These are phyloP conservation scores for Phalaenopsis equestris DNA, from an alignment of 106 monocot species.

Conservation along the genomic window DNA sequence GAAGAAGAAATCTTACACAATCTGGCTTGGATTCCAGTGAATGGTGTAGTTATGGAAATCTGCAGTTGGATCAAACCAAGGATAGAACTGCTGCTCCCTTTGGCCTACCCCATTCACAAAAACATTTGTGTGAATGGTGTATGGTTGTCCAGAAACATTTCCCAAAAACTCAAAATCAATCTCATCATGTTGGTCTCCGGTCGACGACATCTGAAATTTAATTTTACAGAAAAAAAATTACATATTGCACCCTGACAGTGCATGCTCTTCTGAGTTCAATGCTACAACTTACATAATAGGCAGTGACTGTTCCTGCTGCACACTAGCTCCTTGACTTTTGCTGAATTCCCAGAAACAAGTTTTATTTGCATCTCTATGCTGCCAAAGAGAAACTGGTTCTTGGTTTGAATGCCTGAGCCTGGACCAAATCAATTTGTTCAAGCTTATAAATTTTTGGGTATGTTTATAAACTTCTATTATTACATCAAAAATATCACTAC, in stretches of 20 bases:
- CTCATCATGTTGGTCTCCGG: conserved; percentile 54
- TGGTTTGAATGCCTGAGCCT: conserved; percentile 24
- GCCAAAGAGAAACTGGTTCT: conserved; percentile 19
- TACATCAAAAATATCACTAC: too few species aligned
- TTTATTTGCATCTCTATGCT: conserved; percentile 30
- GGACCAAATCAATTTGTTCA: not conserved
- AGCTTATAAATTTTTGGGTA: too few species aligned
- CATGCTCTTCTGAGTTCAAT: not conserved
- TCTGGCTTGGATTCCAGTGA: conserved; percentile 58
- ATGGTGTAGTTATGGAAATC: conserved; percentile 82
- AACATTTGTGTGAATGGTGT: conserved; percentile 68
- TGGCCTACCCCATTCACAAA: conserved; percentile 42
- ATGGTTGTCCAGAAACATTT: conserved; percentile 57
- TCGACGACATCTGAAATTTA: conserved; percentile 33
- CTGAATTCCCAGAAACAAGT: conserved; percentile 29
- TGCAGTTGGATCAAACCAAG: conserved; percentile 70
- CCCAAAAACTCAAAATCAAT: conserved; percentile 80
- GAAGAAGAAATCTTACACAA: conserved; percentile 8
- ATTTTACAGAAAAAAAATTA: not conserved
- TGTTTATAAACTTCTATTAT: too few species aligned
- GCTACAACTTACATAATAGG: conserved; percentile 17
- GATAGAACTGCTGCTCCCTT: conserved; percentile 64
- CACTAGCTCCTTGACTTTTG: too few species aligned
- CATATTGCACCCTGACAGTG: not conserved
- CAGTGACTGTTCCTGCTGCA: conserved; percentile 29